These are phyloP conservation scores for Phaeomoniella chlamydospora DNA, from an alignment of 2,329 filamentous ascomycete genomes.

Conservation along the genomic window DNA sequence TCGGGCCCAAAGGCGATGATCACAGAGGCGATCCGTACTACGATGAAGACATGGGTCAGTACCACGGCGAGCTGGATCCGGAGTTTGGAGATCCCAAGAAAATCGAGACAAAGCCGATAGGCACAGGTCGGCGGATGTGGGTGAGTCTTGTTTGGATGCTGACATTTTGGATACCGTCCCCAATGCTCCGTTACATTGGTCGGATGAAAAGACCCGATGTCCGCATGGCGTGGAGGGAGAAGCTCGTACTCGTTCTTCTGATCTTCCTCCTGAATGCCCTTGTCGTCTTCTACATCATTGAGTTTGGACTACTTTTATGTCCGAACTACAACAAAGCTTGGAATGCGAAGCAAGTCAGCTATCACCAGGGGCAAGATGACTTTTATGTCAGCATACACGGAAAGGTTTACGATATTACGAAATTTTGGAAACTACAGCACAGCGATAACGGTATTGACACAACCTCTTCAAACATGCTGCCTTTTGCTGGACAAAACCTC, in stretches of 20 bases:
- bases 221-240: slow-evolving; percentile 94
- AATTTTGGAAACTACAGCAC: slow-evolving; percentile 77
- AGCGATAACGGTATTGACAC: slow-evolving; percentile 56
- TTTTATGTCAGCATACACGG: slow-evolving; percentile 82
- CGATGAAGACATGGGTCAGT: slow-evolving; percentile 49
- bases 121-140: slow-evolving; percentile 58
- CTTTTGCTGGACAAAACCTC: slow-evolving; percentile 63
- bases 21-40: slow-evolving; percentile 59
- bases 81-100: slow-evolving; percentile 65
- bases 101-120: slow-evolving; percentile 55
- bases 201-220: slow-evolving; percentile 97
- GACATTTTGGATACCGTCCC: slow-evolving; percentile 92
- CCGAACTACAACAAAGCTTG: slow-evolving; percentile 87
- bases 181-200: slow-evolving; percentile 62
- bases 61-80: slow-evolving; percentile 56
- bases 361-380: slow-evolving; percentile 58
- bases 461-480: slow-evolving; percentile 51
- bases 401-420: slow-evolving; percentile 78
- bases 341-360: slow-evolving; percentile 53
- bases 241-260: slow-evolving; percentile 65
- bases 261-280: slow-evolving; percentile 69
- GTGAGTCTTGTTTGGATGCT: slow-evolving; percentile 68
- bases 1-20: slow-evolving; percentile 73
- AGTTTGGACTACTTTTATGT: slow-evolving; percentile 71
- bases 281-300: slow-evolving; percentile 85